Percentiles rank a stretch among this genome's conserved stretches.
Evolutionary conservation across 495 filamentous ascomycete genomes (phyloP).

Genomic region (Penicillium maclennaniae): DNA sequence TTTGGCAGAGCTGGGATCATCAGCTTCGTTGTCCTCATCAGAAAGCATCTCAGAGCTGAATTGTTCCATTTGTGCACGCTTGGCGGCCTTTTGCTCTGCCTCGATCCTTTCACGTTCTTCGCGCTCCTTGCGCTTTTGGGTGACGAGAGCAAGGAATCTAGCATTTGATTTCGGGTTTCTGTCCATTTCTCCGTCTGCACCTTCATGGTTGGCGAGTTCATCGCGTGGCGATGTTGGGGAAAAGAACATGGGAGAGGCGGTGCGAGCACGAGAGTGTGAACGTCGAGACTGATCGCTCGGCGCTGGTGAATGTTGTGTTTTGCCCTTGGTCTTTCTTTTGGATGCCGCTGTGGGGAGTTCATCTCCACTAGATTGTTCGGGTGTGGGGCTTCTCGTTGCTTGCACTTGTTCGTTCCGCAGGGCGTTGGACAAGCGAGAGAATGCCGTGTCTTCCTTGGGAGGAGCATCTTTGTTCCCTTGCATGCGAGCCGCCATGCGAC

Average conservation of each 20-base stretch:
- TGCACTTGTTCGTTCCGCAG: slow-evolving; percentile 19
- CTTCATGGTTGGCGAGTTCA: slow-evolving; percentile 9
- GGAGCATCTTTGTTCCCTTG: slow-evolving; percentile 27
- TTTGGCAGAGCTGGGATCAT: slow-evolving; percentile 53
- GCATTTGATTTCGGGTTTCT: slow-evolving; percentile 49
- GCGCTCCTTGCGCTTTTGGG: slow-evolving; percentile 65
- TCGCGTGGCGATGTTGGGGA: slow-evolving; percentile 19
- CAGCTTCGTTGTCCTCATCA: slow-evolving; percentile 44
- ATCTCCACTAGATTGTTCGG: slow-evolving; percentile 28
- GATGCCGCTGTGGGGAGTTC: slow-evolving; percentile 35
- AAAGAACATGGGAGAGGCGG: slow-evolving; percentile 41
- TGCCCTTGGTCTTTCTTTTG: slow-evolving; percentile 26
- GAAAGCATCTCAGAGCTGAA: slow-evolving; percentile 35
- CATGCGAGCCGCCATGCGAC: slow-evolving; percentile 69
- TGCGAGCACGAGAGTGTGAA: slow-evolving; percentile 22
- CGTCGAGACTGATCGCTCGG: slow-evolving; percentile 8
- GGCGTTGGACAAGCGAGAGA: slow-evolving; percentile 32
- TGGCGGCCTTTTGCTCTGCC: slow-evolving; percentile 49
- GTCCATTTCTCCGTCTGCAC: slow-evolving; percentile 36
- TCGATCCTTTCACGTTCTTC: slow-evolving; percentile 59
- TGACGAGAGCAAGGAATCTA: slow-evolving; percentile 64
- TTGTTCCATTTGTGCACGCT: slow-evolving; percentile 32
- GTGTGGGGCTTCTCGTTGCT: slow-evolving; percentile 6
- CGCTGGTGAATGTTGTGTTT: slow-evolving; percentile 4
- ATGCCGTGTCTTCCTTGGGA: slow-evolving; percentile 29